Percentiles rank a stretch among this genome's conserved stretches.
Evolutionary conservation across 768 basidiomycete species (phyloP).

Genomic region (Leccinum imitatum): DNA sequence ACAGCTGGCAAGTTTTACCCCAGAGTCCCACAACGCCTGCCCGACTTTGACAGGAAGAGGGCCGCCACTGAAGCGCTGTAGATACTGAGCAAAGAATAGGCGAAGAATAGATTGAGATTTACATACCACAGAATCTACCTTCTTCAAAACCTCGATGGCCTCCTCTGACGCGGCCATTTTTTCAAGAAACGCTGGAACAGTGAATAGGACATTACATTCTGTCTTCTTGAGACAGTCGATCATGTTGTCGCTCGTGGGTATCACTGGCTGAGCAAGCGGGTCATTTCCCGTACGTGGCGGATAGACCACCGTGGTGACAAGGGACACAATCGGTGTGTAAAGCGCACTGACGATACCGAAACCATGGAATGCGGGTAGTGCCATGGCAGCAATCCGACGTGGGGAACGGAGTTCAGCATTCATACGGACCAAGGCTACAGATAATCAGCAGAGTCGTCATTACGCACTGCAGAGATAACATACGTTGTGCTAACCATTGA

Average conservation of each 20-base stretch:
- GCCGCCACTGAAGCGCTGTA: conserved; percentile 34
- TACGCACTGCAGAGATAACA: conserved; percentile 3
- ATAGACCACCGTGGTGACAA: conserved; percentile 24
- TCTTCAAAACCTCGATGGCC: conserved; percentile 25
- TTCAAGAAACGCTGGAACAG: conserved; percentile 41
- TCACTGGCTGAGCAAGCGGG: conserved; percentile 30
- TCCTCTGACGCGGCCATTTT: conserved; percentile 32
- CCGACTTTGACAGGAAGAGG: conserved; percentile 37
- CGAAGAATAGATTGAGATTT: background rate
- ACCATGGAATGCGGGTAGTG: conserved; percentile 29
- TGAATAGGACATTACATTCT: conserved; percentile 31
- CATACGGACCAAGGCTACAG: conserved; percentile 3
- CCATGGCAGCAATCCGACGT: conserved; percentile 22
- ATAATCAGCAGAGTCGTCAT: background rate
- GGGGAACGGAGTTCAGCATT: conserved; percentile 11
- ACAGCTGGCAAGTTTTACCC: conserved; percentile 31
- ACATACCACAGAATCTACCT: conserved; percentile 32
- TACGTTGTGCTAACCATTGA: conserved; percentile 38
- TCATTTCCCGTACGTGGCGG: conserved; percentile 24
- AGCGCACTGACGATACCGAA: conserved; percentile 21
- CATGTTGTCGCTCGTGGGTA: conserved; percentile 41
- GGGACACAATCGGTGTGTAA: conserved; percentile 17
- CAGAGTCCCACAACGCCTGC: conserved; percentile 32
- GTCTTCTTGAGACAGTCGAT: conserved; percentile 34
- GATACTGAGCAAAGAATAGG: too few species aligned